Base-by-base conservation (phyloP, 176 grass and related monocot genomes). In the Hyparrhenia diplandra region DNA sequence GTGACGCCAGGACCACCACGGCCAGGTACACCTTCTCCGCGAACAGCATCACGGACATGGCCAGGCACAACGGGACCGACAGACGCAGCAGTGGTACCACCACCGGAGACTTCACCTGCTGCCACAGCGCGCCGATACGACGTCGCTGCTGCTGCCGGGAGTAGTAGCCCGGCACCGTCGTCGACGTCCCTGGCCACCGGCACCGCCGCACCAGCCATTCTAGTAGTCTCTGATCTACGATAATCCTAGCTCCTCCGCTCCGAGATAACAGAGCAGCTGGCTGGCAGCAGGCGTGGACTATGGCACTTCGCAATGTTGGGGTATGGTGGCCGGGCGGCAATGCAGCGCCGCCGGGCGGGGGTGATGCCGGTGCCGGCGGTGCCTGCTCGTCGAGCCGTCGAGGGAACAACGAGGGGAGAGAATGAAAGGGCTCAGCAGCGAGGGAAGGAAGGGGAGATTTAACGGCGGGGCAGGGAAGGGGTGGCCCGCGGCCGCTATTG, bases 21-120 rank as follows among this genome's bases (percentile, higher is more conserved):
- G 94, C 69, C 91, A 97, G 70, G 85, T 90, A 97, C 64, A 88
- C 82, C 89, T 94, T 97, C 91, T 97, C 94, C 10, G 78, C 76
- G 34, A 92, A 36, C 37, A 97, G 73, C 89, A 94, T 90, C 35
- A 92, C 79, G 32, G 91, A 94, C 94, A 97, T 94, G 66, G 27
- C 76, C 12, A 97, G 91, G 80, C 91, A 94, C 9, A 90, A 5
- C 36, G 81, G 17, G 52, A 97, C 94, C 6, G 85, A 71, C 24
- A 88, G 54, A 3, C 58, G 78, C 45, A 97, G 89, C 75, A 94
- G 60, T 40, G 94, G 91, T 63, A 88, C 94, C 42, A 92, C 52
- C 30, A 97, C 85, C 17, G 89, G 91, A 11, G 80, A 83, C 49
- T 74, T 82, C 6, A 91, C 41, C 51, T 93, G 94, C 57, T 85